A percentile compares a stretch with the other conserved stretches of the same genome.
phyloP scores from a whole-genome alignment of 306 rosid species.

The Vigna reflexopilosa region DNA sequence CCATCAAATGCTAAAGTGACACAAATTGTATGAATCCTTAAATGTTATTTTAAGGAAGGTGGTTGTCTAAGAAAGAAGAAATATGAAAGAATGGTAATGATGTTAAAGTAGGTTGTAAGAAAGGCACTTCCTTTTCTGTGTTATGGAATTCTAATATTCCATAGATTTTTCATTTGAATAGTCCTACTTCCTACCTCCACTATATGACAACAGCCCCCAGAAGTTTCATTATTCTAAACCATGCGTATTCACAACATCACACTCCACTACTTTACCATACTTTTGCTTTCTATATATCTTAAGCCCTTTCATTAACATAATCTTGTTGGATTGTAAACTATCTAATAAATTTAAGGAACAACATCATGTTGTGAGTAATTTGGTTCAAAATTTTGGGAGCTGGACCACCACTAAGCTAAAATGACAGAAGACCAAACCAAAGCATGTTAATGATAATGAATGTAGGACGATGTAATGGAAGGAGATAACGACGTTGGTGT shows the following conservation, averaged over 20 bases:
- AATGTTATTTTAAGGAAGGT: not conserved
- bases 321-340: too few relatives aligned
- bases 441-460: not conserved
- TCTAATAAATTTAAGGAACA: too few relatives aligned
- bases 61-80: not conserved
- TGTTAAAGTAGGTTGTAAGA: slow-evolving; percentile 26
- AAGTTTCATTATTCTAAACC: slow-evolving; percentile 43
- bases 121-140: slow-evolving; percentile 6
- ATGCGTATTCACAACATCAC: slow-evolving; percentile 55
- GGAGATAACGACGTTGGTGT: slow-evolving; percentile 35
- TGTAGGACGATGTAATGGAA: slow-evolving; percentile 12
- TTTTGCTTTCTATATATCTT: slow-evolving; percentile 8
- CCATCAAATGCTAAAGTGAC: not conserved
- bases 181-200: slow-evolving; percentile 50
- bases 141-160: slow-evolving; percentile 16
- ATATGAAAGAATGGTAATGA: slow-evolving; percentile 17
- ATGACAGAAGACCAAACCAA: slow-evolving; percentile 35
- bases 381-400: not conserved
- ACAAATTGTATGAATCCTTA: not conserved
- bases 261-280: slow-evolving; percentile 39
- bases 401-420: slow-evolving; percentile 48
- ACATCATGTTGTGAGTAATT: not conserved
- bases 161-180: slow-evolving; percentile 23
- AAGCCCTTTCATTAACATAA: not conserved
- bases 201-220: slow-evolving; percentile 39